A percentile compares a stretch with the other conserved stretches of the same genome.
Conservation (phyloP, 805 yeast genomes). For the Brettanomyces custersianus region DNA sequence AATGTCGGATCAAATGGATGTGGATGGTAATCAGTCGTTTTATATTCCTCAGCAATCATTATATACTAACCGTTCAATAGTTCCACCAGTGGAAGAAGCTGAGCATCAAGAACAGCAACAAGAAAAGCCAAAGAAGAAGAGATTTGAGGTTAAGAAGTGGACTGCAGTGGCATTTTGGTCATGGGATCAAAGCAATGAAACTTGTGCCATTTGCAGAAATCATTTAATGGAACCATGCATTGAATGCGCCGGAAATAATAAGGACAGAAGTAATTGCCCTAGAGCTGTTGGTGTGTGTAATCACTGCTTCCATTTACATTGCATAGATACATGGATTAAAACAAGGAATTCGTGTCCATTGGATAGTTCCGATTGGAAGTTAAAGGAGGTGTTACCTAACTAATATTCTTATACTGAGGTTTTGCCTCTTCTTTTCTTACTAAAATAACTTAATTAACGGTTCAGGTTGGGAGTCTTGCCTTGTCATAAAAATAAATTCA, state of each 20-base stretch:
- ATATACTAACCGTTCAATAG: not conserved
- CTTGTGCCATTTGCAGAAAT: slow-evolving; percentile 96
- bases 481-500: too few species aligned
- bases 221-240: slow-evolving; percentile 98
- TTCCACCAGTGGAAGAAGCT: not conserved
- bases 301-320: slow-evolving; percentile 97
- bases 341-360: slow-evolving; percentile 95
- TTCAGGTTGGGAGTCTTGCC: too few species aligned
- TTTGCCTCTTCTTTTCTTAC: not conserved
- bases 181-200: slow-evolving; percentile 74
- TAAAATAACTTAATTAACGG: not conserved
- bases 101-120: slow-evolving; percentile 4
- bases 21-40: slow-evolving; percentile 4
- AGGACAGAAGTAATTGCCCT: slow-evolving; percentile 45
- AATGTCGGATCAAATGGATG: slow-evolving; percentile 15
- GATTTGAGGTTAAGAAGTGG: slow-evolving; percentile 95
- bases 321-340: slow-evolving; percentile 91
- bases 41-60: not conserved
- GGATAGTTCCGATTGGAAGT: slow-evolving; percentile 82
- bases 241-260: slow-evolving; percentile 69
- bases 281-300: slow-evolving; percentile 98
- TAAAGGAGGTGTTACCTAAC: slow-evolving; percentile 22
- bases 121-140: slow-evolving; percentile 40
- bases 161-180: slow-evolving; percentile 99
- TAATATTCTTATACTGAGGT: slow-evolving; percentile 1